Conservation (phyloP, 768 basidiomycete genomes). For the Boletus barrowsii region DNA sequence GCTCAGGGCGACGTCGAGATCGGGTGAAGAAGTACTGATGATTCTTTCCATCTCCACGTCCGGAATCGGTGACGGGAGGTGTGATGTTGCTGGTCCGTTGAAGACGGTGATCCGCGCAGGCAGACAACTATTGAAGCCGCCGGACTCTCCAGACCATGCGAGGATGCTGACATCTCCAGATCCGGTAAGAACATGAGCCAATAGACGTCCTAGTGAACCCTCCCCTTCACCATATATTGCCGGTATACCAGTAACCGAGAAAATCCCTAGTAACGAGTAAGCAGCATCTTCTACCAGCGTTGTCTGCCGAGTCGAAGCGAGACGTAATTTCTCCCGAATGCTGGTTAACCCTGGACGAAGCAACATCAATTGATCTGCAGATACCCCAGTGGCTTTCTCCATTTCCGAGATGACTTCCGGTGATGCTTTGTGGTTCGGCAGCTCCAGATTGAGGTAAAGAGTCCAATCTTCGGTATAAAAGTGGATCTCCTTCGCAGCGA, state of each 20-base stretch:
- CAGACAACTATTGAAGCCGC: not conserved
- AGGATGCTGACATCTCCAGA: slow-evolving; percentile 5
- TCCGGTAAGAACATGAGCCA: not conserved
- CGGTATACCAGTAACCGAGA: not conserved
- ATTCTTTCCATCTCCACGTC: not conserved
- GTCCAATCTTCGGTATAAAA: not conserved
- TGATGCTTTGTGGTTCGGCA: not conserved
- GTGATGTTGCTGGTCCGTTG: not conserved
- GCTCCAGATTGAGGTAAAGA: not conserved
- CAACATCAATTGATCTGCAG: not conserved
- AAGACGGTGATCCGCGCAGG: too few species aligned
- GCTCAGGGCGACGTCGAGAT: not conserved
- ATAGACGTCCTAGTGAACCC: not conserved
- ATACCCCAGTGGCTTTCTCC: not conserved
- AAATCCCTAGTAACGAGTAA: not conserved
- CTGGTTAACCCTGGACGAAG: not conserved
- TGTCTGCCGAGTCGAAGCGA: not conserved
- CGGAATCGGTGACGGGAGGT: not conserved
- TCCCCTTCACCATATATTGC: not conserved
- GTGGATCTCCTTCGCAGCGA: not conserved
- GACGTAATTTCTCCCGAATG: slow-evolving; percentile 1
- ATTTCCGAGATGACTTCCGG: slow-evolving; percentile 4
- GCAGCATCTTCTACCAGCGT: not conserved
- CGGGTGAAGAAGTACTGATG: not conserved
- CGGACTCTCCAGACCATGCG: slow-evolving; percentile 2